Conservation (phyloP, 2,329 filamentous ascomycete genomes). For the Zopfia rhizophila region DNA sequence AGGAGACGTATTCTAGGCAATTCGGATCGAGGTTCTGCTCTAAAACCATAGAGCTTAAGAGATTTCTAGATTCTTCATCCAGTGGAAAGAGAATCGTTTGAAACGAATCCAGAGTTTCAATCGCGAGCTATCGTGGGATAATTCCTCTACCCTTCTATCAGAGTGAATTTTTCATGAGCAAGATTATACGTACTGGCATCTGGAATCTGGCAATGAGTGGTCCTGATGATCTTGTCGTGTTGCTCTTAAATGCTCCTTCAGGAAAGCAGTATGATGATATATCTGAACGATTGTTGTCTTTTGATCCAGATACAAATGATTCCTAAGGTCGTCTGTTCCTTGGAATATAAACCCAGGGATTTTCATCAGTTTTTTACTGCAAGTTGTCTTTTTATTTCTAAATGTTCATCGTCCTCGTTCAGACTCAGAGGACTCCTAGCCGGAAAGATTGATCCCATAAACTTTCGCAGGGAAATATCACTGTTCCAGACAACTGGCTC, state of each 20-base stretch:
- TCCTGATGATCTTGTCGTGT: too few relatives aligned
- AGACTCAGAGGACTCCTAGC: neutral
- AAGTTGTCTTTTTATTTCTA: neutral
- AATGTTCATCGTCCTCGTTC: neutral
- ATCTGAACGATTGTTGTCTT: neutral
- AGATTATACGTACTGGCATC: too few relatives aligned
- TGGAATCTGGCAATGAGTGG: too few relatives aligned
- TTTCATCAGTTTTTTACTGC: neutral
- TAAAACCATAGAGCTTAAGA: neutral
- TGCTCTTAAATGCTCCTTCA: neutral
- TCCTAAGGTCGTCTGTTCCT: too few relatives aligned
- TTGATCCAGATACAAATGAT: too few relatives aligned
- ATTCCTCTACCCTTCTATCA: neutral
- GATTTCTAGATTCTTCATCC: neutral
- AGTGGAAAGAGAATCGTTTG: neutral
- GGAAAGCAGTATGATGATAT: constrained; percentile 3
- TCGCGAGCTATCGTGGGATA: neutral
- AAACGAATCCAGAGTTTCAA: constrained; percentile 2
- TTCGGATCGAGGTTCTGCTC: neutral
- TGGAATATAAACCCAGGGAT: neutral
- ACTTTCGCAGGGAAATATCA: neutral
- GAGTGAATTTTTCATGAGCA: too few relatives aligned
- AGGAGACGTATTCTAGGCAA: neutral
- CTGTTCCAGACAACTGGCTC: neutral
- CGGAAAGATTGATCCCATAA: neutral